Evolutionary conservation across 2,329 filamentous ascomycete species (phyloP).

Genomic region (Pleoardoris graminearum): DNA sequence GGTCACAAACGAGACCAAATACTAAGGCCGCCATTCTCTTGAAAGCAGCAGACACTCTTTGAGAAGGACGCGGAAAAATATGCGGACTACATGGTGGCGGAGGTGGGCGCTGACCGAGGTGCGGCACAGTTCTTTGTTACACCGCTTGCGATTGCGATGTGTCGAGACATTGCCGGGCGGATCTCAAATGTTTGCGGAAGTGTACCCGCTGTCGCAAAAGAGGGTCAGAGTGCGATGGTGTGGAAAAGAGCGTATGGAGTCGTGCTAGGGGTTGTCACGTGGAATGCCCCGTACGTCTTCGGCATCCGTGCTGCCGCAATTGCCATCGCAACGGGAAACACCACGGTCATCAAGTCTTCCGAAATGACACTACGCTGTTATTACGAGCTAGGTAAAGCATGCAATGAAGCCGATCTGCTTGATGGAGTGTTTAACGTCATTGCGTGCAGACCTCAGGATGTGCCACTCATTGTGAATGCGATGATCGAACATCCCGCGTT

Average conservation of each 20-base stretch:
- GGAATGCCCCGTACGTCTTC: conserved; percentile 56
- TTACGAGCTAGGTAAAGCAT: conserved; percentile 17
- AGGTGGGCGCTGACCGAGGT: conserved; percentile 54
- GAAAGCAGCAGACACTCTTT: conserved; percentile 66
- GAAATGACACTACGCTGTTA: conserved; percentile 23
- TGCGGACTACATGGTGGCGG: conserved; percentile 57
- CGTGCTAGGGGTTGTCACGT: conserved; percentile 73
- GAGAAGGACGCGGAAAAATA: conserved; percentile 63
- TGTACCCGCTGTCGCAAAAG: conserved; percentile 50
- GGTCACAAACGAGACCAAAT: conserved; percentile 63
- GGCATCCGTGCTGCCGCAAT: conserved; percentile 40
- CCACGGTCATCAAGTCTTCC: conserved; percentile 23
- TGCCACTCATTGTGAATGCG: conserved; percentile 64
- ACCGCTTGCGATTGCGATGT: conserved; percentile 45
- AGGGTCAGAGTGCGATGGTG: conserved; percentile 62
- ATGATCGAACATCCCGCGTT: conserved; percentile 67
- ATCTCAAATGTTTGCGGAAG: conserved; percentile 50
- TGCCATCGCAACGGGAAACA: conserved; percentile 62
- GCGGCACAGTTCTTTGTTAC: conserved; percentile 40
- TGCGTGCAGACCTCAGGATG: conserved; percentile 59
- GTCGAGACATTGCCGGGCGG: conserved; percentile 53
- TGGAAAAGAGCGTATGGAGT: conserved; percentile 76
- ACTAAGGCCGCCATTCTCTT: conserved; percentile 69
- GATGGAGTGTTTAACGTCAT: conserved; percentile 72
- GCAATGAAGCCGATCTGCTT: conserved; percentile 69